These are phyloP conservation scores for Auricularia sp. DNA, from an alignment of 768 basidiomycete genomes.

Conservation along the genomic window DNA sequence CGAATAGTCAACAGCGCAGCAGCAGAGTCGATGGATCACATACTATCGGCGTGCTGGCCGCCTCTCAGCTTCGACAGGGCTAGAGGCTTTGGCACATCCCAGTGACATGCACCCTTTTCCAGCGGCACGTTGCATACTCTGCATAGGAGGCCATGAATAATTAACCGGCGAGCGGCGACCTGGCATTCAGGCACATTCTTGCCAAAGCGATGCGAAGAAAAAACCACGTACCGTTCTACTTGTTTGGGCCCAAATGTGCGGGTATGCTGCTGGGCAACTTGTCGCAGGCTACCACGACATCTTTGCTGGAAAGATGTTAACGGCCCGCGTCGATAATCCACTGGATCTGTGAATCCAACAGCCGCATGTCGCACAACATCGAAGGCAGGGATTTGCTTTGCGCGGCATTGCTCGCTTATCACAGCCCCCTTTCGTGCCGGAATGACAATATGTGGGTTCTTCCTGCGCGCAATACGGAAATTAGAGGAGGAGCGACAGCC, in stretches of 20 bases:
- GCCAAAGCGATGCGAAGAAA: neutral
- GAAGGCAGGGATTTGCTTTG: slow-evolving; percentile 34
- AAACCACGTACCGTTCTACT: slow-evolving; percentile 41
- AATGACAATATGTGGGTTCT: no score
- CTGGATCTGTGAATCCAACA: slow-evolving; percentile 36
- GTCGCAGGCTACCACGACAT: slow-evolving; percentile 24
- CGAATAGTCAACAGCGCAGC: neutral
- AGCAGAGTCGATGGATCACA: neutral
- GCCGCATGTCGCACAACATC: slow-evolving; percentile 25
- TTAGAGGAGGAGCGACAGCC: slow-evolving; percentile 20
- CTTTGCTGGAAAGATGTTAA: slow-evolving; percentile 31
- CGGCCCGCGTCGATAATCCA: slow-evolving; percentile 34
- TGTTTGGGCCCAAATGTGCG: slow-evolving; percentile 26
- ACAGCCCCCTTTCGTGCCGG: no score
- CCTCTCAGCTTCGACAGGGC: neutral
- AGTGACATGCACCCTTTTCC: slow-evolving; percentile 30
- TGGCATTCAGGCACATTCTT: no score
- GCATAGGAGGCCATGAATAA: neutral
- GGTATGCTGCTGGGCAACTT: slow-evolving; percentile 51
- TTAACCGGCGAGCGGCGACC: neutral
- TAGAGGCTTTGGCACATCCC: neutral
- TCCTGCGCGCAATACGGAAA: no score
- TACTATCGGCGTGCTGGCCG: slow-evolving; percentile 20
- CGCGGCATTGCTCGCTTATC: slow-evolving; percentile 5
- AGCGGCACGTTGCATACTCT: slow-evolving; percentile 51